Evolutionary conservation across 805 yeast species (phyloP), one percentile per base, ranked within the genome.

Genomic region (Ogataea thermomethanolica): DNA sequence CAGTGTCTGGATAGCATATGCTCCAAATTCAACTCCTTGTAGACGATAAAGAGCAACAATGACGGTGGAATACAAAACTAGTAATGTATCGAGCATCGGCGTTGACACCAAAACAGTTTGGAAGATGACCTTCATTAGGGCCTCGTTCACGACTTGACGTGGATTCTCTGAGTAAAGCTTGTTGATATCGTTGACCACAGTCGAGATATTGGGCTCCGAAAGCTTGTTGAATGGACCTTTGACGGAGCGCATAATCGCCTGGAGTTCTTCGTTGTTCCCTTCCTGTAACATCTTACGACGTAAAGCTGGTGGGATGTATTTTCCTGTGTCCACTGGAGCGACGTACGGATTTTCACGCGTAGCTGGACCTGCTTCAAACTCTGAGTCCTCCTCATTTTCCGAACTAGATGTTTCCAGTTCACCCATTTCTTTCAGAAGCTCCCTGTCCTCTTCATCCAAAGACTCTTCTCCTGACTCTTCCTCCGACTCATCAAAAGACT

Each of bases 1-100:
- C 40, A 85, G 57, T 0, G 77, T 70, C 57, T 93, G 99, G 25
- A 89, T 70, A 44, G 89, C 82, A 50, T 69, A 75, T 0, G 97
- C 99, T 44, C 96, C 97, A 59, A 88, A 84, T 46, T 88, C 96
- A 27, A 81, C 77, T 14, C 99, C 98, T 50, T 85, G 84, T 14
- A 80, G 55, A 45, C 84, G 73, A 64, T 84, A 88, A 17, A 93
- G 59, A 1, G 95, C 82, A 15, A 81, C 81, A 2, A 81, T 75
- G 7, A 88, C 69, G 5, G 88, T 81, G 1, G 95, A 84, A 59
- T 91, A 90, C 24, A 86, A 70, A 45, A 84, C 74, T 28, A 90
- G 77, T 58, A 88, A 87, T 1, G 84, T 76, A 48, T 90, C 97
- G 35, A 88, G 65, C 35, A 89, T 64, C 33, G 84, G 73, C 3